phyloP scores from a whole-genome alignment of 2,329 filamentous ascomycete genomes.

The Calonectria hawksworthii region DNA sequence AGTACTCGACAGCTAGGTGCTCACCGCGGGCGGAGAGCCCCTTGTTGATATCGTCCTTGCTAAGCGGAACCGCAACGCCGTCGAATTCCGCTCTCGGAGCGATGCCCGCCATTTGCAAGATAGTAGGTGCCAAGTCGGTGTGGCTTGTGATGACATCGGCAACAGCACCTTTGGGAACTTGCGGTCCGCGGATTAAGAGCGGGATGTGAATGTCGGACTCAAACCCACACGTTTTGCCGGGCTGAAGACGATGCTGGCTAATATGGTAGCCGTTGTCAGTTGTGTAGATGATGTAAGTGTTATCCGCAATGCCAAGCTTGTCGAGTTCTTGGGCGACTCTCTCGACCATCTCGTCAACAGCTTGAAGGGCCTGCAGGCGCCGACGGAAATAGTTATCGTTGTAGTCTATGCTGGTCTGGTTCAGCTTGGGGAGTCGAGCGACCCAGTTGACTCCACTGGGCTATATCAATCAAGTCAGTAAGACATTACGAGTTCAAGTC shows the following conservation, averaged over 20 bases:
- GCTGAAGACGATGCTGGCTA: conserved; percentile 65
- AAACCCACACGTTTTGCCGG: conserved; percentile 66
- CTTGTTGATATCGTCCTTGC: neutral
- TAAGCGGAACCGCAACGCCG: neutral
- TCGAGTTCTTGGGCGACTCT: conserved; percentile 53
- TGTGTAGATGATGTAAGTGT: conserved; percentile 67
- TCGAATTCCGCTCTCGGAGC: neutral
- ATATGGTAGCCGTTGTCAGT: conserved; percentile 69
- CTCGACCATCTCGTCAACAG: conserved; percentile 61
- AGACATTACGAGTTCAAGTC: neutral
- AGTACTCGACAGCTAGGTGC: neutral
- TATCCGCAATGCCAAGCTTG: conserved; percentile 49
- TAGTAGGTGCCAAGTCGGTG: neutral
- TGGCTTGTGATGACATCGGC: neutral
- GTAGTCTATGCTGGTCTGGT: conserved; percentile 49
- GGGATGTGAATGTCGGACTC: conserved; percentile 68
- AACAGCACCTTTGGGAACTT: conserved; percentile 43
- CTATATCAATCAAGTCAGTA: neutral
- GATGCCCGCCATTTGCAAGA: neutral
- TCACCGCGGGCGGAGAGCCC: neutral
- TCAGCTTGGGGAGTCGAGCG: conserved; percentile 51
- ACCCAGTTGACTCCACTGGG: conserved; percentile 61
- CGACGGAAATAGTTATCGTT: conserved; percentile 57
- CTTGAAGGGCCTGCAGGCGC: conserved; percentile 59
- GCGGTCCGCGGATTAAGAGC: conserved; percentile 64